Conservation (phyloP, 1,284 basidiomycete species). For the Cystobasidium pallidum region DNA sequence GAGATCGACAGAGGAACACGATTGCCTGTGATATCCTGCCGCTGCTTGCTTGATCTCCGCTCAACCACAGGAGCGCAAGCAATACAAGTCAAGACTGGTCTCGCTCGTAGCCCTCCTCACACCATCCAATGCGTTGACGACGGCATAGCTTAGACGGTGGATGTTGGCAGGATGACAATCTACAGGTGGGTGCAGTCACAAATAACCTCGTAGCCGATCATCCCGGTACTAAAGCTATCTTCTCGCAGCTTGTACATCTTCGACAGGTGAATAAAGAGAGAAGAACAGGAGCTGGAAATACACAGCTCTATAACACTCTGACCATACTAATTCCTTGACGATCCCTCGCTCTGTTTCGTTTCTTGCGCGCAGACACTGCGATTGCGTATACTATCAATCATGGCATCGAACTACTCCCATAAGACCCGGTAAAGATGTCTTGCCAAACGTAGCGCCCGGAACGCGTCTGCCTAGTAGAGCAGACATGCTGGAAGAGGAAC, state of each 20-base stretch:
- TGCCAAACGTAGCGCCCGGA: constrained; percentile 61
- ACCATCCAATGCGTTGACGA: constrained; percentile 25
- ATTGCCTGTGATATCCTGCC: not conserved
- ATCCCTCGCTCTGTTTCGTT: no score
- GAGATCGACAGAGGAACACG: no score
- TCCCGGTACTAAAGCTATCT: not conserved
- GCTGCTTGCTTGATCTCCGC: constrained; percentile 24
- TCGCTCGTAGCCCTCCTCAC: no score
- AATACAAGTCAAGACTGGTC: no score
- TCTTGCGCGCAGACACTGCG: constrained; percentile 70
- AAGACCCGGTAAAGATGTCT: constrained; percentile 66
- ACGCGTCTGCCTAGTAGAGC: constrained; percentile 13
- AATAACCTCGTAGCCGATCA: not conserved
- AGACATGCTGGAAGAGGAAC: not conserved
- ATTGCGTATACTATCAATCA: constrained; percentile 85
- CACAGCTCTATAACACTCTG: no score
- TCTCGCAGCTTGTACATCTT: constrained; percentile 81
- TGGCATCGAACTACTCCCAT: constrained; percentile 70
- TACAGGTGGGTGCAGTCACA: constrained; percentile 44
- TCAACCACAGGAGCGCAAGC: not conserved
- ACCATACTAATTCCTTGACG: no score
- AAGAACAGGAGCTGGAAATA: no score
- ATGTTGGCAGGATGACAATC: constrained; percentile 45
- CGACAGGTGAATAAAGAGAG: constrained; percentile 66
- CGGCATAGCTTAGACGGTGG: not conserved